These are phyloP conservation scores for Aspergillus chevalieri DNA, from an alignment of 2,329 filamentous ascomycete species.

Conservation along the genomic window DNA sequence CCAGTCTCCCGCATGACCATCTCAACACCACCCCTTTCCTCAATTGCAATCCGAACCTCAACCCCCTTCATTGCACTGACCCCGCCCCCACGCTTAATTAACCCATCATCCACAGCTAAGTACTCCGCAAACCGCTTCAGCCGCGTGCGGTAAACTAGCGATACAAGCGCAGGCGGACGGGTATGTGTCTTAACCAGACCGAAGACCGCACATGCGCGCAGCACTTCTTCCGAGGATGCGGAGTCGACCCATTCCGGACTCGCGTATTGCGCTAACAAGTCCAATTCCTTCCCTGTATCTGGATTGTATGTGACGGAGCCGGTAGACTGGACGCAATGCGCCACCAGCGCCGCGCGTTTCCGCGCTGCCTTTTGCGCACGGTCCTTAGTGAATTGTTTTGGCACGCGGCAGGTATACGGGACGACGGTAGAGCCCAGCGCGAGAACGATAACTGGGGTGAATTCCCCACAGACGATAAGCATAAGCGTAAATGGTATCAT, in stretches of 20 bases:
- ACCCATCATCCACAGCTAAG: slow-evolving; percentile 62
- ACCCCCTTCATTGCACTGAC: slow-evolving; percentile 51
- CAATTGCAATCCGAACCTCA: slow-evolving; percentile 65
- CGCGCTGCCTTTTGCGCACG: slow-evolving; percentile 47
- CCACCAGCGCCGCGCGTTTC: slow-evolving; percentile 20
- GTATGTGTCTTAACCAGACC: slow-evolving; percentile 29
- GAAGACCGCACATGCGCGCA: slow-evolving; percentile 31
- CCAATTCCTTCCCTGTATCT: slow-evolving; percentile 24
- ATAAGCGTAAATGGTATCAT: slow-evolving; percentile 73
- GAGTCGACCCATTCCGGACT: slow-evolving; percentile 12
- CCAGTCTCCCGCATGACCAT: slow-evolving; percentile 9
- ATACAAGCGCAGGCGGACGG: slow-evolving; percentile 36
- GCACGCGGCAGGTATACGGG: slow-evolving; percentile 77
- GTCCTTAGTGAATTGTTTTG: slow-evolving; percentile 60
- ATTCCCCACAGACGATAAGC: slow-evolving; percentile 73
- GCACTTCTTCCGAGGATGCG: slow-evolving; percentile 18
- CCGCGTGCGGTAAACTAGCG: slow-evolving; percentile 47
- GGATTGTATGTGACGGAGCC: slow-evolving; percentile 8
- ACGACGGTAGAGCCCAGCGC: slow-evolving; percentile 63
- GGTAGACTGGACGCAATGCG: slow-evolving; percentile 12
- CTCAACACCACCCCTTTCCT: slow-evolving; percentile 56
- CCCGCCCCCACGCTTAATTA: slow-evolving; percentile 61
- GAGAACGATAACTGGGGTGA: slow-evolving; percentile 73
- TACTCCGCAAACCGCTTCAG: slow-evolving; percentile 55
- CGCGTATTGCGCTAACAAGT: slow-evolving; percentile 20